A percentile compares a stretch with the other conserved stretches of the same genome.
Evolutionary conservation across 306 rosid species (phyloP).

Genomic region (Astragalus glycyphyllos): DNA sequence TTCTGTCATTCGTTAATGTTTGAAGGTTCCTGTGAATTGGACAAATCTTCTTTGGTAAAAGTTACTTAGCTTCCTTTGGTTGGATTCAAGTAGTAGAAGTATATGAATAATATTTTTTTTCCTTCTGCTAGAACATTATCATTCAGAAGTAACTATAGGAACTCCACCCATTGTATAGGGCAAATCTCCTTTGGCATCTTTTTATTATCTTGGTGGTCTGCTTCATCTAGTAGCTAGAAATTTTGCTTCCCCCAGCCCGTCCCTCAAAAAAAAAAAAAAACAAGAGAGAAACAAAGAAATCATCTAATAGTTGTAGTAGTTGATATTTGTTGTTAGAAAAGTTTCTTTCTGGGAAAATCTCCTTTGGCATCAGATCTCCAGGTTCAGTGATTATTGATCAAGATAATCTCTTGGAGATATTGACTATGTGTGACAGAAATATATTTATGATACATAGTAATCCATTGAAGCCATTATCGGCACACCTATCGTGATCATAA

Average conservation of each 20-base stretch:
- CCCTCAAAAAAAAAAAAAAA: neutral
- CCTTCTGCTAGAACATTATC: conserved; percentile 39
- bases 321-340: conserved; percentile 46
- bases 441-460: conserved; percentile 5
- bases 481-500: conserved; percentile 38
- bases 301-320: conserved; percentile 39
- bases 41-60: conserved; percentile 92
- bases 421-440: conserved; percentile 44
- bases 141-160: conserved; percentile 39
- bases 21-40: conserved; percentile 55
- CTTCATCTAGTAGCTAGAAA: conserved; percentile 44
- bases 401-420: conserved; percentile 51
- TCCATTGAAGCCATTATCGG: conserved; percentile 46
- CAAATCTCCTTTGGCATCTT: conserved; percentile 65
- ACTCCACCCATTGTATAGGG: conserved; percentile 47
- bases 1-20: conserved; percentile 6
- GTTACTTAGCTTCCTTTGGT: conserved; percentile 50
- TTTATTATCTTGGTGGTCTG: conserved; percentile 29
- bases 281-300: neutral
- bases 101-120: conserved; percentile 26
- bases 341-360: conserved; percentile 65
- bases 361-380: conserved; percentile 77
- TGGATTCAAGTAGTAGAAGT: conserved; percentile 43
- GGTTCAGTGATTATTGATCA: conserved; percentile 43
- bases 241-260: neutral